Evolutionary conservation across 352 stramenopile species (phyloP), one percentile per base, ranked within the genome.

Genomic region (Pythium guiyangense): DNA sequence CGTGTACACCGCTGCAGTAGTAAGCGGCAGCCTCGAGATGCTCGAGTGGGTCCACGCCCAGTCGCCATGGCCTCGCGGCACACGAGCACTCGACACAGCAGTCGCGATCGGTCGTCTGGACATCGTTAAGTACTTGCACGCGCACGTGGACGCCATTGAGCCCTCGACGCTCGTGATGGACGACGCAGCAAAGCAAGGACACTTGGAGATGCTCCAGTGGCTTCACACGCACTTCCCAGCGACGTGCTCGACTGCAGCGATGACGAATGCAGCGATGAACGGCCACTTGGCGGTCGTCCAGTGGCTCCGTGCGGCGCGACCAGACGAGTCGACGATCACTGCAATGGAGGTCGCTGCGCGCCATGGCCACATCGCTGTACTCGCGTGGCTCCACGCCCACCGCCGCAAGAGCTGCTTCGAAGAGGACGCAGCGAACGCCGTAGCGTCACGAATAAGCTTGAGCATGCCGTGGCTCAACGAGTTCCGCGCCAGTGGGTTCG

Each of bases 191-290:
- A 31, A 22, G 14, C 34, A 45, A 2, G 52, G 52, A 10, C 40
- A 58, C 44, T 20, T 58, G 40, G 52, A 50, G 27, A 35, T 22
- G 29, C 52, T 59, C 25, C 43, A 45, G 52, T 59, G 52, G 43
- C 12, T 59, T 11, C 39, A 26, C 34, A 26, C 22, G 14, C 22
- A 56, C 18, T 25, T 3, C 20, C 14, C 12, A n/a, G 22, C 37
- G 2, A 37, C 6, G 2, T 37, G n/a, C 12, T 48, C 49, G 12
- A 34, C 31, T 14, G 34, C 34, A 15, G 22, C 50, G 20, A 45
- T 45, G 34, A 10, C 3, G 2, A 31, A 39, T 25, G 52, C 29
- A 37, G 29, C 43, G 11, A n/a, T 14, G 5, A 44, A 46, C 10
- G 42, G 52, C 0, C 52, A 59, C 22, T 45, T 59, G 27, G 25